A percentile compares a stretch with the other conserved stretches of the same genome.
Evolutionary conservation across 169 alveolate species (phyloP).

Genomic region (Plasmodium vivax): DNA sequence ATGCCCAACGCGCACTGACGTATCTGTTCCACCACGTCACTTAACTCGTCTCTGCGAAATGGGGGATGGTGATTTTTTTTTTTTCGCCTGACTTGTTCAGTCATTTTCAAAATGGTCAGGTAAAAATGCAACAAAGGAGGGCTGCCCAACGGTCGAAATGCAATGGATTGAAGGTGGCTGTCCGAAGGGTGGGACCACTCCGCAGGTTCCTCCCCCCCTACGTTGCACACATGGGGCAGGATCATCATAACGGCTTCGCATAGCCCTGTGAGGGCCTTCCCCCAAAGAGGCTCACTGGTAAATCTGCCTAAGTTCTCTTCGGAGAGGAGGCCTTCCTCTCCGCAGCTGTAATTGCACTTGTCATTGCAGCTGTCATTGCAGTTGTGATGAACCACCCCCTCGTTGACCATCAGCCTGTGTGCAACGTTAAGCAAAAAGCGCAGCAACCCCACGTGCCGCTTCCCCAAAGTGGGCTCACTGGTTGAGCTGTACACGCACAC

Average conservation of each 20-base stretch:
- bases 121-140: not conserved
- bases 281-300: not conserved
- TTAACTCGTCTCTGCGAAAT: not conserved
- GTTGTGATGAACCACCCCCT: not conserved
- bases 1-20: not conserved
- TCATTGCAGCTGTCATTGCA: not conserved
- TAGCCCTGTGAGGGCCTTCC: slow-evolving; percentile 1
- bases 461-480: not conserved
- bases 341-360: no score
- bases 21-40: not conserved
- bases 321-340: not conserved
- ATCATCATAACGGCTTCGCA: slow-evolving; percentile 7
- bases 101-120: slow-evolving; percentile 3
- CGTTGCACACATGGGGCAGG: slow-evolving; percentile 2
- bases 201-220: not conserved
- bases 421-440: slow-evolving; percentile 16
- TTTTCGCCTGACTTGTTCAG: slow-evolving; percentile 7
- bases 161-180: not conserved
- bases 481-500: not conserved
- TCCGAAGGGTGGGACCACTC: not conserved
- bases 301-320: not conserved
- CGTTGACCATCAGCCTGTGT: slow-evolving; percentile 10
- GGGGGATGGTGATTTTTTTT: not conserved
- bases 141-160: not conserved
- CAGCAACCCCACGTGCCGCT: not conserved